A percentile compares a stretch with the other conserved stretches of the same genome.
Evolutionary conservation across 768 basidiomycete species (phyloP).

Genomic region (Pleurotus citrinopileatus): DNA sequence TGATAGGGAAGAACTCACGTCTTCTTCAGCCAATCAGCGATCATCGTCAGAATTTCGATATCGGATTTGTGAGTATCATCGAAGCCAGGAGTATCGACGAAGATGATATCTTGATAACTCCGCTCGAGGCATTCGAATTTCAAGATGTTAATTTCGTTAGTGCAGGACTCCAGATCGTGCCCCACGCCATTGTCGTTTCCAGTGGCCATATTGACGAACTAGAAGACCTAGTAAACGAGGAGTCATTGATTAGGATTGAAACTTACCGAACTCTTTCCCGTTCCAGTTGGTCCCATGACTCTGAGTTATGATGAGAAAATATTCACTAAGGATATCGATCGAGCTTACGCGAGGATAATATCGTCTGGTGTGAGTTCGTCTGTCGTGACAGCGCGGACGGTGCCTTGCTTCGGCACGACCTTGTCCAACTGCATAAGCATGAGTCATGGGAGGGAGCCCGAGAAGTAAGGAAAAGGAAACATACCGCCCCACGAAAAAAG

Average conservation of each 20-base stretch:
- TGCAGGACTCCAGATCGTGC: conserved; percentile 6
- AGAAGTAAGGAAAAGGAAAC: too few species aligned
- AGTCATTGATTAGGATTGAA: not conserved
- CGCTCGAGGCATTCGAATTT: conserved; percentile 6
- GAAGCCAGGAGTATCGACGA: conserved; percentile 26
- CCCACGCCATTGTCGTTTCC: conserved; percentile 1
- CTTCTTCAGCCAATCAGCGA: conserved; percentile 18
- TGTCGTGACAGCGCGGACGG: not conserved
- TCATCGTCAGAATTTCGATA: conserved; percentile 16
- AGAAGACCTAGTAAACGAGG: not conserved
- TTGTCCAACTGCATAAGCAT: not conserved
- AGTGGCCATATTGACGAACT: conserved; percentile 13
- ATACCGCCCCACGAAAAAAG: too few species aligned
- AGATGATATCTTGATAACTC: conserved; percentile 12
- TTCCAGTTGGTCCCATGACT: conserved; percentile 23
- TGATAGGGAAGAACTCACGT: conserved; percentile 4
- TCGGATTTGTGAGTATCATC: conserved; percentile 18
- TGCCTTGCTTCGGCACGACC: not conserved
- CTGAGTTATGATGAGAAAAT: conserved; percentile 1
- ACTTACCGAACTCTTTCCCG: conserved; percentile 1
- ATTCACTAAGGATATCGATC: not conserved
- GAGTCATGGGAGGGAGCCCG: not conserved
- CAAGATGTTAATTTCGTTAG: conserved; percentile 1
- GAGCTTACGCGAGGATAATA: conserved; percentile 10
- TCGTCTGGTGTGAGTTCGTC: conserved; percentile 6